These are phyloP conservation scores for Leucosporidium creatinivorum DNA, from an alignment of 768 basidiomycete genomes.

Conservation along the genomic window DNA sequence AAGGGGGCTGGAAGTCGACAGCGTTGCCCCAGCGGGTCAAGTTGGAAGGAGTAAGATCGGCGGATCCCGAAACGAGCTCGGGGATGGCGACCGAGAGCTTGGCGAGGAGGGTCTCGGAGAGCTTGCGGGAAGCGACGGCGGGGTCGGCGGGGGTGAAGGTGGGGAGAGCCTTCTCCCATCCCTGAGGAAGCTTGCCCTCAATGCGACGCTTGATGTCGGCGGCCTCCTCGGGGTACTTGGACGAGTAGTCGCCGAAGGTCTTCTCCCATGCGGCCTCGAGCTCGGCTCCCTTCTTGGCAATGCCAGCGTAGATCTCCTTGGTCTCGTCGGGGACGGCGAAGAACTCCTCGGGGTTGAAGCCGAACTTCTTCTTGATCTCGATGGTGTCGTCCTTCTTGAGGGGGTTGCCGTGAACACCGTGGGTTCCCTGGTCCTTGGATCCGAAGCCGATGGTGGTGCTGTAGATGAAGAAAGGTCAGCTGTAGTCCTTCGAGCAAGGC, in stretches of 20 bases:
- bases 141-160: constrained; percentile 74
- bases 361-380: constrained; percentile 72
- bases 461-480: not conserved
- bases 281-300: constrained; percentile 64
- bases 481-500: not conserved
- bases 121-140: constrained; percentile 84
- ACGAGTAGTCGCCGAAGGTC: constrained; percentile 59
- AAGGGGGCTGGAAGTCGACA: constrained; percentile 87
- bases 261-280: constrained; percentile 66
- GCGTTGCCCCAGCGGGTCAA: constrained; percentile 73
- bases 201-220: constrained; percentile 80
- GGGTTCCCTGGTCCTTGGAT: constrained; percentile 84
- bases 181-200: constrained; percentile 68
- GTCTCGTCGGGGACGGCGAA: constrained; percentile 72
- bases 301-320: constrained; percentile 59
- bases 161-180: constrained; percentile 79
- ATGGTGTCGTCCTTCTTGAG: constrained; percentile 86
- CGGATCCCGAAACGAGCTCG: constrained; percentile 52
- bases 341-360: constrained; percentile 65
- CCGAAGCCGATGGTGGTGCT: constrained; percentile 90
- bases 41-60: constrained; percentile 40
- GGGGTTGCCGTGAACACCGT: constrained; percentile 88
- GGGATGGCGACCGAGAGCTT: constrained; percentile 67
- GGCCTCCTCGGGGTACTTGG: constrained; percentile 75
- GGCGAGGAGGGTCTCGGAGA: constrained; percentile 80